Conservation (phyloP, 768 basidiomycete species). For the Lyophyllum decastes region DNA sequence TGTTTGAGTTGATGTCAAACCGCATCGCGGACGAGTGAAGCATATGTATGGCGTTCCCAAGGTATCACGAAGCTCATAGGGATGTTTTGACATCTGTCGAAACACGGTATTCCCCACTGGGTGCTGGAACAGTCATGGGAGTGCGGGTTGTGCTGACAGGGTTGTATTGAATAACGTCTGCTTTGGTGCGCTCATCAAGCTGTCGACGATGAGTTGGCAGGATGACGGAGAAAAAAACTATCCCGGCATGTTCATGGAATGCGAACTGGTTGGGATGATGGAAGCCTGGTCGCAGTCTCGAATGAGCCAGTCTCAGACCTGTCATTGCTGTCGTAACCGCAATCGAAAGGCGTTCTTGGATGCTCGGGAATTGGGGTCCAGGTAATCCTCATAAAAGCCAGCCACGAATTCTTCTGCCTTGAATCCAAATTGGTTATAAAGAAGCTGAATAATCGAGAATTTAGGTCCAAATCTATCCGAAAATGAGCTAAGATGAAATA, state of each 20-base stretch:
- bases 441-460: constrained; percentile 43
- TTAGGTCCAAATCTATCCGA: background rate
- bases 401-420: constrained; percentile 84
- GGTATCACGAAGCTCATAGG: background rate
- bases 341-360: constrained; percentile 83
- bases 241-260: background rate
- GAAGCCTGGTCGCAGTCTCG: background rate
- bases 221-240: background rate
- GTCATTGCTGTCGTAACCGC: constrained; percentile 59
- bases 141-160: background rate
- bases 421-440: constrained; percentile 88
- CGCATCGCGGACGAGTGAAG: background rate
- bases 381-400: constrained; percentile 80
- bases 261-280: background rate
- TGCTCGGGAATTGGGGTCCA: constrained; percentile 65
- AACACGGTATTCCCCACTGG: constrained; percentile 3
- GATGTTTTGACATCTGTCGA: constrained; percentile 1
- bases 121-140: background rate
- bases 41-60: constrained; percentile 4
- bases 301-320: background rate
- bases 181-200: background rate
- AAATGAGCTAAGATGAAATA: constrained; percentile 25
- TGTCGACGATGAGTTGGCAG: background rate
- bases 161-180: background rate
- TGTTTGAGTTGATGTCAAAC: constrained; percentile 3